Percentiles rank a stretch among this genome's conserved stretches.
These are phyloP conservation scores for Papiliotrema nemorosa DNA, from an alignment of 1,284 basidiomycete species.

Conservation along the genomic window DNA sequence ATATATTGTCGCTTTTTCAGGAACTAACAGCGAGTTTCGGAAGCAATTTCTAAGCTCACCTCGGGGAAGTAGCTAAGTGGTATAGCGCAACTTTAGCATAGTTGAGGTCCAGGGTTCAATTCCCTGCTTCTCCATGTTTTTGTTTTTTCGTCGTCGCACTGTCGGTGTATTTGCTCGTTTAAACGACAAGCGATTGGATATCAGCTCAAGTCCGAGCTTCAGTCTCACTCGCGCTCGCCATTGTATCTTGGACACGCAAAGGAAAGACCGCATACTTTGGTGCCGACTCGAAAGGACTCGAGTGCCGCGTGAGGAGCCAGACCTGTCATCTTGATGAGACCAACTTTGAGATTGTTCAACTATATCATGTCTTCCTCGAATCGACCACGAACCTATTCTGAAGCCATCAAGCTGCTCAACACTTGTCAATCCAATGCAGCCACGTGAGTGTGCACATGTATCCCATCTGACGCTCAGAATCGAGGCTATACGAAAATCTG, in stretches of 20 bases:
- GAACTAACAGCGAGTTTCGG: too few species aligned
- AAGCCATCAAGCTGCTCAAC: slow-evolving; percentile 85
- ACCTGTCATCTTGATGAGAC: neutral
- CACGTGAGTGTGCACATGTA: slow-evolving; percentile 52
- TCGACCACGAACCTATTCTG: slow-evolving; percentile 31
- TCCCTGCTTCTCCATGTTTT: slow-evolving; percentile 21
- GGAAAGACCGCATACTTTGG: too few species aligned
- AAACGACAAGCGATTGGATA: too few species aligned
- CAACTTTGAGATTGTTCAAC: neutral
- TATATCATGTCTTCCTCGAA: neutral
- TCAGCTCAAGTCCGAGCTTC: too few species aligned
- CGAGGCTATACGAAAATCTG: slow-evolving; percentile 75
- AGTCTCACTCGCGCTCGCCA: too few species aligned
- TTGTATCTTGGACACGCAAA: too few species aligned
- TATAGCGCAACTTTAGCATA: slow-evolving; percentile 67
- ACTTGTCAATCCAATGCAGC: slow-evolving; percentile 92
- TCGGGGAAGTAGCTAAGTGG: slow-evolving; percentile 82
- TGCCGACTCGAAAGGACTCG: too few species aligned
- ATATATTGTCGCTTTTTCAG: too few species aligned
- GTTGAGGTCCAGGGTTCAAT: slow-evolving; percentile 24
- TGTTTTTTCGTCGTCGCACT: slow-evolving; percentile 1
- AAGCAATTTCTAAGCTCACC: neutral
- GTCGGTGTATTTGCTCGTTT: too few species aligned
- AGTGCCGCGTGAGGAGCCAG: too few species aligned
- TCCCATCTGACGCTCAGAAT: slow-evolving; percentile 56